These are phyloP conservation scores for Platanus orientalis DNA, from an alignment of 164 flowering plant species.

Conservation along the genomic window DNA sequence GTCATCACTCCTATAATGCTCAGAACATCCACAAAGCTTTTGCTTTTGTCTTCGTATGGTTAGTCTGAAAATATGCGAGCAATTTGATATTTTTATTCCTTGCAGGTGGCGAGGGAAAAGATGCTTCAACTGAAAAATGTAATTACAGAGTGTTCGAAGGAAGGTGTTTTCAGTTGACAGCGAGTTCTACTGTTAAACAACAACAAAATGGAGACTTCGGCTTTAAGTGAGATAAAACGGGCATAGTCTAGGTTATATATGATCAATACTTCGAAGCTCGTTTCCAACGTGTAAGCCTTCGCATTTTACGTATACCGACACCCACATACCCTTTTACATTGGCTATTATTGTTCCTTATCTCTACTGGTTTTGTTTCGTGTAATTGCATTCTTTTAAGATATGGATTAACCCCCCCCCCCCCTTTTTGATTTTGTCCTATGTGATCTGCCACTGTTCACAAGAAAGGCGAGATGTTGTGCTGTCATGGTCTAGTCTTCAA, in stretches of 20 bases:
- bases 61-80: background rate
- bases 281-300: background rate
- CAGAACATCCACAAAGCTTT: background rate
- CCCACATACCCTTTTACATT: too few relatives aligned
- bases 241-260: background rate
- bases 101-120: constrained; percentile 53
- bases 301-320: too few relatives aligned
- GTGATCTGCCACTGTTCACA: too few relatives aligned
- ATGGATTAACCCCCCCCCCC: too few relatives aligned
- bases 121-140: constrained; percentile 43
- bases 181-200: background rate
- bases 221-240: background rate
- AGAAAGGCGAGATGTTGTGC: too few relatives aligned
- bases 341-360: too few relatives aligned
- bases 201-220: background rate
- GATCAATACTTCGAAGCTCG: background rate
- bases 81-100: constrained; percentile 2
- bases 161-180: constrained; percentile 27
- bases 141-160: constrained; percentile 39
- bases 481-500: too few relatives aligned
- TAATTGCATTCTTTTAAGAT: too few relatives aligned
- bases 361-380: too few relatives aligned
- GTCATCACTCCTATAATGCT: background rate
- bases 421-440: too few relatives aligned
- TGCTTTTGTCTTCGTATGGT: background rate